These are phyloP conservation scores for Saccharomyces hybrid DNA, from an alignment of 1,139 yeast species.

Conservation along the genomic window DNA sequence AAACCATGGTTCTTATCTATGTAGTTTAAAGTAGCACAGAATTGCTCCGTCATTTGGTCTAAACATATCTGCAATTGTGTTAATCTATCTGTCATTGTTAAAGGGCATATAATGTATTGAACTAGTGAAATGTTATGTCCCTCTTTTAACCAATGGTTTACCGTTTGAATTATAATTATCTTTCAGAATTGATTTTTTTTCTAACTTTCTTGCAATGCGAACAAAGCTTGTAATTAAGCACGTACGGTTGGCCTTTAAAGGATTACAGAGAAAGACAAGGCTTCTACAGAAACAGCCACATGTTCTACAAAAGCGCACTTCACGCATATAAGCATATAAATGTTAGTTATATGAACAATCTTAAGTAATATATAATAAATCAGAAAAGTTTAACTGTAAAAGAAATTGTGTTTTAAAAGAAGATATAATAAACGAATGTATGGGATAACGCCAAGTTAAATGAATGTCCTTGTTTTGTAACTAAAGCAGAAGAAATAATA, in stretches of 20 bases:
- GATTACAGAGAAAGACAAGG: too few species aligned
- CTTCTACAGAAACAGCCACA: neutral
- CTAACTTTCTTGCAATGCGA: neutral
- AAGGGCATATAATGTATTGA: neutral
- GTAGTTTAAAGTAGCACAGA: conserved; percentile 82
- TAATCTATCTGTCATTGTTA: conserved; percentile 57
- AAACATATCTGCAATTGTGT: conserved; percentile 89
- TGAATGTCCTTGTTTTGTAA: neutral
- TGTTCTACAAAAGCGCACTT: neutral
- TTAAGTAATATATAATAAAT: neutral
- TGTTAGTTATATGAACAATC: neutral
- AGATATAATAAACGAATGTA: neutral
- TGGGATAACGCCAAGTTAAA: neutral
- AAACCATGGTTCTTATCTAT: conserved; percentile 66
- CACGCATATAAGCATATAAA: neutral
- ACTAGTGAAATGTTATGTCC: neutral
- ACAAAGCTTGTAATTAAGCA: neutral
- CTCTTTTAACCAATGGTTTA: neutral
- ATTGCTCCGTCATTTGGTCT: conserved; percentile 87
- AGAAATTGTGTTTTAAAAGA: neutral
- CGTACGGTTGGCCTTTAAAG: neutral
- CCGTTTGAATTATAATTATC: neutral
- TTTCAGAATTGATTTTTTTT: neutral
- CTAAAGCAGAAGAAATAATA: neutral
- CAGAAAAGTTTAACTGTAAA: neutral